Percentiles rank a stretch among this genome's conserved stretches.
These are phyloP conservation scores for Trichocomaceae sp. DNA, from an alignment of 2,329 filamentous ascomycete species.

Conservation along the genomic window DNA sequence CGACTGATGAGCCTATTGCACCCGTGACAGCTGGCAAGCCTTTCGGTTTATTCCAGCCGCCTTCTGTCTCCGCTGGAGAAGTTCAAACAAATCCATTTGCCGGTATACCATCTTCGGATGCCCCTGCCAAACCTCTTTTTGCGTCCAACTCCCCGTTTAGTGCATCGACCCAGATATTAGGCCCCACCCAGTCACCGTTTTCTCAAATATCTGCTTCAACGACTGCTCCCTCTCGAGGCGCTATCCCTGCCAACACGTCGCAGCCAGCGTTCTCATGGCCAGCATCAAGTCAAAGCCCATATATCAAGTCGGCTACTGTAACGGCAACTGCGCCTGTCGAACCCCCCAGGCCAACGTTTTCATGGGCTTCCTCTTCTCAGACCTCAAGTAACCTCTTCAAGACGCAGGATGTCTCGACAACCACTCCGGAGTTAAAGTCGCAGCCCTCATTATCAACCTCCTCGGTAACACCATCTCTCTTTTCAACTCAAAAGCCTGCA, in stretches of 20 bases:
- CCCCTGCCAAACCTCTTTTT: not conserved
- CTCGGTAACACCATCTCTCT: not conserved
- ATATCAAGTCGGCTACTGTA: not conserved
- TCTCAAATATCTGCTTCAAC: not conserved
- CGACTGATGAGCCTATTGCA: not conserved
- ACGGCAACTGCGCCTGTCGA: not conserved
- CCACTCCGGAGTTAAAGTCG: not conserved
- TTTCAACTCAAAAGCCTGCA: not conserved
- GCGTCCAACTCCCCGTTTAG: not conserved
- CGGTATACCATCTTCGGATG: not conserved
- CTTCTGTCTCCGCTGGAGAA: not conserved
- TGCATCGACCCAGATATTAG: not conserved
- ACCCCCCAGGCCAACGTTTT: not conserved
- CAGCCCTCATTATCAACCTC: not conserved
- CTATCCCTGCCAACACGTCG: not conserved
- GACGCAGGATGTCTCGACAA: not conserved
- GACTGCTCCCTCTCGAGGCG: not conserved
- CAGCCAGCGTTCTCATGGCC: slow-evolving; percentile 4
- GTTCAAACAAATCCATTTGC: not conserved
- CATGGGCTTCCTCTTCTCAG: slow-evolving; percentile 6
- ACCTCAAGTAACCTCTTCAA: not conserved
- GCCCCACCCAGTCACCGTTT: not conserved
- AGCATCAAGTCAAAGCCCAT: not conserved
- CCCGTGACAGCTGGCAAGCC: not conserved
- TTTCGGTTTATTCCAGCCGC: not conserved